Evolutionary conservation across 352 stramenopile species (phyloP).

Genomic region (Phytophthora idaei): DNA sequence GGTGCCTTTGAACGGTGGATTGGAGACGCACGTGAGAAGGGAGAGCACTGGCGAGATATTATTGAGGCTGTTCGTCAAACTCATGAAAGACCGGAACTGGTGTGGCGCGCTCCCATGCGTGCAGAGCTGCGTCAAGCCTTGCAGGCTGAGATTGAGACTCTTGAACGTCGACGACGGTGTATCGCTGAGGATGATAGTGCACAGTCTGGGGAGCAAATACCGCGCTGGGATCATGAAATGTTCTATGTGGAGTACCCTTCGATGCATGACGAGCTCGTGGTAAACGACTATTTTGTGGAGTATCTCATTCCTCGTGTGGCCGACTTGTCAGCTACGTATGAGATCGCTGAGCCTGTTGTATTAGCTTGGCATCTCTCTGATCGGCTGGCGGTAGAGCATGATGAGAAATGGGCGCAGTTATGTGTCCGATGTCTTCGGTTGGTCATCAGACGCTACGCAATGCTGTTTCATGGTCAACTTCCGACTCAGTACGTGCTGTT

Average conservation of each 20-base stretch:
- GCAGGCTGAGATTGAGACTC: constrained; percentile 52
- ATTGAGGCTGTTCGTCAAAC: constrained; percentile 57
- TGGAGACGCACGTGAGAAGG: constrained; percentile 64
- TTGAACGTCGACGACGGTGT: constrained; percentile 35
- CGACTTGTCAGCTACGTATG: constrained; percentile 66
- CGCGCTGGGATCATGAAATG: constrained; percentile 81
- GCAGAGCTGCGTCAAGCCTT: constrained; percentile 64
- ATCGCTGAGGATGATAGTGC: constrained; percentile 15
- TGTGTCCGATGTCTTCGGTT: constrained; percentile 76
- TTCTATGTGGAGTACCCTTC: constrained; percentile 80
- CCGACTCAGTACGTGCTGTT: constrained; percentile 53
- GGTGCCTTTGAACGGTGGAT: constrained; percentile 71
- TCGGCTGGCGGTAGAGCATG: constrained; percentile 63
- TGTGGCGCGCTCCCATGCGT: constrained; percentile 77
- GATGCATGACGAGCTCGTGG: constrained; percentile 73
- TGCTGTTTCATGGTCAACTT: constrained; percentile 80
- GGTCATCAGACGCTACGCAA: constrained; percentile 76
- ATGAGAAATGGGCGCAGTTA: constrained; percentile 60
- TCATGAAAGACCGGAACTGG: constrained; percentile 73
- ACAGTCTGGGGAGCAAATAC: constrained; percentile 32
- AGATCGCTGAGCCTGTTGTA: constrained; percentile 74
- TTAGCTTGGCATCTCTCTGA: constrained; percentile 85
- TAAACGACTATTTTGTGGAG: constrained; percentile 85
- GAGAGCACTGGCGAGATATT: constrained; percentile 78
- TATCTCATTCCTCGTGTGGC: constrained; percentile 72